Conservation (phyloP, 768 basidiomycete genomes). For the Tricholoma flavovirens region DNA sequence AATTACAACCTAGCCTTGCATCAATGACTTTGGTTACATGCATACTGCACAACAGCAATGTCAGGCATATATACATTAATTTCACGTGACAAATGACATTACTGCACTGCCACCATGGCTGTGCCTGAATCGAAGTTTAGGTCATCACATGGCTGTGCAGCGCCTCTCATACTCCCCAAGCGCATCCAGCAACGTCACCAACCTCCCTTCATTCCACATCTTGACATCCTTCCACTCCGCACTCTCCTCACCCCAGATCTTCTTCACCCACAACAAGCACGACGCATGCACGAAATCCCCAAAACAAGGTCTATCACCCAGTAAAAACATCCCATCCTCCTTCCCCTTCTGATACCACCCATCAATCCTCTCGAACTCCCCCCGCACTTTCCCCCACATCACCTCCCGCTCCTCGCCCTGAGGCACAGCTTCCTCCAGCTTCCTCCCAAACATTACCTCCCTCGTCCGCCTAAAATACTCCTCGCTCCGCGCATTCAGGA, state of each 20-base stretch:
- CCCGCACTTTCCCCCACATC: constrained; percentile 19
- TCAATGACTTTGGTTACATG: too few relatives aligned
- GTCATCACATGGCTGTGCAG: too few relatives aligned
- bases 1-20: too few relatives aligned
- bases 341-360: constrained; percentile 19
- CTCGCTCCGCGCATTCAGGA: constrained; percentile 28
- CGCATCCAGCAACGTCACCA: constrained; percentile 12
- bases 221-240: constrained; percentile 29
- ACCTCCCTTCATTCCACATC: constrained; percentile 27
- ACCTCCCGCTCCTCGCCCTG: constrained; percentile 14
- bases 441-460: constrained; percentile 13
- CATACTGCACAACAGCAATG: too few relatives aligned
- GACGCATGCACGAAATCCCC: constrained; percentile 30
- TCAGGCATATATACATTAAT: too few relatives aligned
- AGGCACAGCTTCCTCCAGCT: constrained; percentile 19
- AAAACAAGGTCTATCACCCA: constrained; percentile 29
- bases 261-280: constrained; percentile 22
- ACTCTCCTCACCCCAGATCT: constrained; percentile 27
- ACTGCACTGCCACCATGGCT: too few relatives aligned
- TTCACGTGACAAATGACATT: too few relatives aligned
- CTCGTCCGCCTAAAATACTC: constrained; percentile 28
- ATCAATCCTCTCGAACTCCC: constrained; percentile 13
- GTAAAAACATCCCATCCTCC: constrained; percentile 19
- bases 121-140: too few relatives aligned
- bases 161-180: not conserved